Evolutionary conservation across 2,329 filamentous ascomycete species (phyloP).

Genomic region (Scedosporium apiospermum): DNA sequence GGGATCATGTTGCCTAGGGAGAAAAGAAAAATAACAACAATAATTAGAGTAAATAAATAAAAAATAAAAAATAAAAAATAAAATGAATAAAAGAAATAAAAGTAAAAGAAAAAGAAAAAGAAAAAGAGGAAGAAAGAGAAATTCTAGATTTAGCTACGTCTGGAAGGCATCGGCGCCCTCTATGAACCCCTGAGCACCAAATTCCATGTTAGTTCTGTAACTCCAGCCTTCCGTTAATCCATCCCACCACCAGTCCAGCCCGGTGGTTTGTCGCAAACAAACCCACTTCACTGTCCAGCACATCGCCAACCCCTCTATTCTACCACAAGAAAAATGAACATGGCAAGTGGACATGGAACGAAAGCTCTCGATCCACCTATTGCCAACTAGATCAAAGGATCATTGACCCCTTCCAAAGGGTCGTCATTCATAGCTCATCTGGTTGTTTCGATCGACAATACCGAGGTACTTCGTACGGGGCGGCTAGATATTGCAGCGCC

Average conservation of each 20-base stretch:
- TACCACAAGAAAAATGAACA: not conserved
- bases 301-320: not conserved
- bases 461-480: no score
- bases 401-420: not conserved
- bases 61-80: no score
- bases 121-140: not conserved
- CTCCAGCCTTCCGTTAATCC: not conserved
- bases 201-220: not conserved
- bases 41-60: no score
- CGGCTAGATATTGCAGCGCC: constrained; percentile 1
- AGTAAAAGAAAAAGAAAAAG: no score
- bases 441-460: not conserved
- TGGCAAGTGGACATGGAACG: not conserved
- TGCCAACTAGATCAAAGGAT: not conserved
- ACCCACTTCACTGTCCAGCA: not conserved
- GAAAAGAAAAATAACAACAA: no score
- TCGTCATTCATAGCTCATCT: not conserved
- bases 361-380: not conserved
- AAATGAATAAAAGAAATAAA: no score
- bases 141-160: not conserved
- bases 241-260: not conserved
- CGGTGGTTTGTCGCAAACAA: not conserved
- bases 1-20: no score
- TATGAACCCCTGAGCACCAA: no score
- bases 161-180: no score